phyloP scores from a whole-genome alignment of 352 stramenopile genomes.

The Pythium aquatile region DNA sequence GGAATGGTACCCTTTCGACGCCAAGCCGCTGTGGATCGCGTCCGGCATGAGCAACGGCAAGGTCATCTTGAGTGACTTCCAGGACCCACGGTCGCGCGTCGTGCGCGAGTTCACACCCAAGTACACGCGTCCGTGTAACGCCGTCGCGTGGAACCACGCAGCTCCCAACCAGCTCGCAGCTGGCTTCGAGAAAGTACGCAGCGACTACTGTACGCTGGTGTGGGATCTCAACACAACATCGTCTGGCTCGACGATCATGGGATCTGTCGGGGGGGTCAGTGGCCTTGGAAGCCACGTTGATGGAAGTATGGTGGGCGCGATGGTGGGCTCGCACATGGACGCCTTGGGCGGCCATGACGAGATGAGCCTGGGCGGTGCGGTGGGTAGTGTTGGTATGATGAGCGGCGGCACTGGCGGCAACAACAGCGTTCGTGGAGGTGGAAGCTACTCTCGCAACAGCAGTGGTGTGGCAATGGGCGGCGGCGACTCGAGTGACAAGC shows the following conservation, averaged over 20 bases:
- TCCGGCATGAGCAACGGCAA: constrained; percentile 75
- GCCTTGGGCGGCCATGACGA: constrained; percentile 17
- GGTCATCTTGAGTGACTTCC: constrained; percentile 81
- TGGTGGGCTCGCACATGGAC: constrained; percentile 27
- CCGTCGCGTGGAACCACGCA: constrained; percentile 79
- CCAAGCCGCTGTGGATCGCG: constrained; percentile 73
- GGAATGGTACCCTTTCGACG: constrained; percentile 78
- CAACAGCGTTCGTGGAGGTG: constrained; percentile 8
- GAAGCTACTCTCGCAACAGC: constrained; percentile 9
- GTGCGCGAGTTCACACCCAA: constrained; percentile 79
- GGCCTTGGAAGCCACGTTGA: background rate
- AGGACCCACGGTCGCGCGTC: constrained; percentile 56
- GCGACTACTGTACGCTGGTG: constrained; percentile 82
- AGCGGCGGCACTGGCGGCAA: constrained; percentile 6
- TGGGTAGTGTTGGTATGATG: constrained; percentile 10
- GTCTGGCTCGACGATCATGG: constrained; percentile 25
- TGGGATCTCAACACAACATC: constrained; percentile 75
- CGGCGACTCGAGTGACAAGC: constrained; percentile 47
- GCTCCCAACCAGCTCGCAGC: constrained; percentile 74
- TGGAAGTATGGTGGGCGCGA: constrained; percentile 9
- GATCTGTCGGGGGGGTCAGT: constrained; percentile 13
- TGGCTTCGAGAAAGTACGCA: constrained; percentile 86
- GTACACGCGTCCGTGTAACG: constrained; percentile 81
- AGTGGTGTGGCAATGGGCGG: background rate
- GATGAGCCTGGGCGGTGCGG: background rate